Conservation (phyloP, 2,329 filamentous ascomycete species). For the Penicillium sclerotigenum region DNA sequence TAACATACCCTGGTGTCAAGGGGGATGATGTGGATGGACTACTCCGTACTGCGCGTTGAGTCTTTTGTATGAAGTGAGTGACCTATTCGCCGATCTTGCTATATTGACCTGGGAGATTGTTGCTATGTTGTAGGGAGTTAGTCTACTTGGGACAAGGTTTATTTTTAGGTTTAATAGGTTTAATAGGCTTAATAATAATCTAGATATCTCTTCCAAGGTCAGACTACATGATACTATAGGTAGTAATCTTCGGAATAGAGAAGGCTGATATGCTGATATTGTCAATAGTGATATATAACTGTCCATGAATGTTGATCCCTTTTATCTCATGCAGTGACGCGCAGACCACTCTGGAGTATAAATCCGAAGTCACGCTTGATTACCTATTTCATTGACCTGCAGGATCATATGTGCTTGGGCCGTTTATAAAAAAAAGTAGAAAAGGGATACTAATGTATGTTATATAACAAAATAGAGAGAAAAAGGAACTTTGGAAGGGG, state of each 20-base stretch:
- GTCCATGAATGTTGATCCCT: slow-evolving; percentile 3
- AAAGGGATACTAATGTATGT: neutral
- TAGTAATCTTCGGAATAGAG: neutral
- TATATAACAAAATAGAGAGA: neutral
- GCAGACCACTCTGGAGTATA: slow-evolving; percentile 2
- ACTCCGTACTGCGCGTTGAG: neutral
- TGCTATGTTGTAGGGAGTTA: neutral
- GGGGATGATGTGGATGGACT: neutral
- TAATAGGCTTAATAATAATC: neutral
- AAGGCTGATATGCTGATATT: neutral
- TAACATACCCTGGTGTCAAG: neutral
- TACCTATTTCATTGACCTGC: slow-evolving; percentile 4
- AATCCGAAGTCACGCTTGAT: neutral
- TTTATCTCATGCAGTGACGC: slow-evolving; percentile 1
- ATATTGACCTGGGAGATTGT: neutral
- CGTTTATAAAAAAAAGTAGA: neutral
- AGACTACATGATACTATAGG: neutral
- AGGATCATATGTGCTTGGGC: slow-evolving; percentile 5
- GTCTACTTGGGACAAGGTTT: neutral
- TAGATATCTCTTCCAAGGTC: neutral
- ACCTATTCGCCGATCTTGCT: neutral
- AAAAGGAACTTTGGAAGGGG: neutral
- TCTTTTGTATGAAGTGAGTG: neutral
- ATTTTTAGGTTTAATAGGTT: neutral
- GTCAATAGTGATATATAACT: neutral